Conservation (phyloP, 345 rosid genomes). For the Gossypium raimondii region DNA sequence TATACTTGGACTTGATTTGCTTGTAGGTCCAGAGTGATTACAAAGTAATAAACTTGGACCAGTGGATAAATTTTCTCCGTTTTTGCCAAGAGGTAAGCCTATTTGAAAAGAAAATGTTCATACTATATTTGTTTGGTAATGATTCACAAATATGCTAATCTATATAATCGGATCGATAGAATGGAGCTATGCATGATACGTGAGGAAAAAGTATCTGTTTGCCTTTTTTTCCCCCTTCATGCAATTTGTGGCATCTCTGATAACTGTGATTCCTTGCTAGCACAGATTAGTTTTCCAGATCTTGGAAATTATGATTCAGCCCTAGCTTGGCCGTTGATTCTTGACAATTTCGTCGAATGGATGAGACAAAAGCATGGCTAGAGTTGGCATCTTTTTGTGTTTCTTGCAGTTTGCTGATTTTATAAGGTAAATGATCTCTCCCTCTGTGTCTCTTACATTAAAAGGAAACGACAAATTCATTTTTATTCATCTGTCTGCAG, state of each 20-base stretch:
- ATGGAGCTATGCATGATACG: neutral
- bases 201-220: neutral
- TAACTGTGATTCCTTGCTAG: neutral
- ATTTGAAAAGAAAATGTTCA: neutral
- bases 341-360: constrained; percentile 56
- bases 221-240: neutral
- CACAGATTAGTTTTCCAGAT: constrained; percentile 45
- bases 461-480: neutral
- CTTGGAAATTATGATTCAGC: constrained; percentile 39
- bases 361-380: constrained; percentile 34
- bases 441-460: neutral
- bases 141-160: neutral
- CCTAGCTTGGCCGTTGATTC: constrained; percentile 53
- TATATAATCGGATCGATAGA: neutral
- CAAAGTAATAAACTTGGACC: constrained; percentile 53
- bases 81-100: constrained; percentile 47
- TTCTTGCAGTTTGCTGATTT: constrained; percentile 2
- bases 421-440: constrained; percentile 3
- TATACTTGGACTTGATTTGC: constrained; percentile 9
- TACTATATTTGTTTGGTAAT: neutral
- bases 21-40: constrained; percentile 49
- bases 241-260: neutral
- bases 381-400: constrained; percentile 9
- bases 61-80: constrained; percentile 49
- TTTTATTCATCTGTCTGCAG: constrained; percentile 2